phyloP scores from a whole-genome alignment of 1,284 basidiomycete genomes.

The Ganoderma meredithae region DNA sequence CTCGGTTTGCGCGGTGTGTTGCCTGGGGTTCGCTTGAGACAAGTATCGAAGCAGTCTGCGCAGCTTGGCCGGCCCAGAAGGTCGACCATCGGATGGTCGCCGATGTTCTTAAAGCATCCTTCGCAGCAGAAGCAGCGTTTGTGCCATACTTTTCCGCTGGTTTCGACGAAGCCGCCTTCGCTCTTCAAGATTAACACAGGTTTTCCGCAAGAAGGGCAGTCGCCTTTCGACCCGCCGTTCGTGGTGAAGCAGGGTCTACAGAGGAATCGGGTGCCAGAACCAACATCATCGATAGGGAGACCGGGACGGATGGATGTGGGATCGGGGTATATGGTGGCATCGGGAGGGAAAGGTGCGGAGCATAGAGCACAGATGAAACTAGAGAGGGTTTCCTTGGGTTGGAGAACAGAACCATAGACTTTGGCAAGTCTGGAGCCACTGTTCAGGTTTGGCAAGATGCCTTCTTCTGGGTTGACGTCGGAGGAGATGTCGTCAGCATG shows the following conservation, averaged over 20 bases:
- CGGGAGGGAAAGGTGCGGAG: constrained; percentile 69
- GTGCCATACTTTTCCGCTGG: constrained; percentile 75
- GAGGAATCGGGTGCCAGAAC: constrained; percentile 60
- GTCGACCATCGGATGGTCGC: constrained; percentile 79
- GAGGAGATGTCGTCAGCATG: constrained; percentile 50
- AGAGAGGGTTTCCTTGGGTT: constrained; percentile 74
- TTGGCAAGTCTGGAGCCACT: constrained; percentile 73
- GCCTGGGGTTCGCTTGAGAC: constrained; percentile 56
- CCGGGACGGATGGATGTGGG: constrained; percentile 48
- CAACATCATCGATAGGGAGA: constrained; percentile 36
- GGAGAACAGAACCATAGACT: constrained; percentile 82
- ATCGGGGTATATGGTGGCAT: constrained; percentile 84
- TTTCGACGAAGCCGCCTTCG: constrained; percentile 80
- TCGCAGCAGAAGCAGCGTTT: constrained; percentile 79
- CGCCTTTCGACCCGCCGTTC: constrained; percentile 79
- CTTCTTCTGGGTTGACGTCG: constrained; percentile 47
- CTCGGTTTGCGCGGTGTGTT: constrained; percentile 38
- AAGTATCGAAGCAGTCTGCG: constrained; percentile 77
- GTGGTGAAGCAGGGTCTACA: constrained; percentile 74
- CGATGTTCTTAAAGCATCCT: constrained; percentile 75
- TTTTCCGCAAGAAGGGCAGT: constrained; percentile 68
- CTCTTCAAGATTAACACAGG: constrained; percentile 76
- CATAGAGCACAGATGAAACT: constrained; percentile 76
- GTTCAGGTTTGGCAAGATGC: constrained; percentile 65
- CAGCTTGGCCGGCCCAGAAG: constrained; percentile 81